Evolutionary conservation across 2,329 filamentous ascomycete genomes (phyloP).

Genomic region (Fusarium sp.): DNA sequence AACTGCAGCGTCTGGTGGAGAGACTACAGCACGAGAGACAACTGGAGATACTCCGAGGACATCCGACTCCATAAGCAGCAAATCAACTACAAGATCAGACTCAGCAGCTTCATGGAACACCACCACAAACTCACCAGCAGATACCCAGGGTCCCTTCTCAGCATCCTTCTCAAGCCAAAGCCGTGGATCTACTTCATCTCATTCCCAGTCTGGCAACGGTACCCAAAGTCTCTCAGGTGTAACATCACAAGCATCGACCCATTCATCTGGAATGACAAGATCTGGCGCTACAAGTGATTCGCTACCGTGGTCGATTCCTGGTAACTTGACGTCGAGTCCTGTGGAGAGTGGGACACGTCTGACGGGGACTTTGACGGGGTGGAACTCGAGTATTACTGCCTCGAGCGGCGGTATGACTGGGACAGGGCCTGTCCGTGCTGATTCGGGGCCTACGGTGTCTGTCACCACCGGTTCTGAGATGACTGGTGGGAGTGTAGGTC

Average conservation of each 20-base stretch:
- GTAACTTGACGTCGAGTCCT: constrained; percentile 15
- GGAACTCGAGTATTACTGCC: constrained; percentile 27
- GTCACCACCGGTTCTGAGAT: not conserved
- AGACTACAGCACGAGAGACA: not conserved
- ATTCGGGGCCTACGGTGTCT: not conserved
- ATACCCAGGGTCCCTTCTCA: not conserved
- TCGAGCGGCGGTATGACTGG: not conserved
- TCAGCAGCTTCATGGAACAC: constrained; percentile 3
- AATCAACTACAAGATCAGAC: not conserved
- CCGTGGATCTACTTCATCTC: not conserved
- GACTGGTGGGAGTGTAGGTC: not conserved
- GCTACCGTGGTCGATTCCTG: constrained; percentile 16
- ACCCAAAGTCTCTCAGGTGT: not conserved
- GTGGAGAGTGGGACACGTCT: constrained; percentile 15
- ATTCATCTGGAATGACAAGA: not conserved
- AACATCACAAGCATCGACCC: not conserved
- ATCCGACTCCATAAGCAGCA: not conserved
- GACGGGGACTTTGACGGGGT: constrained; percentile 3
- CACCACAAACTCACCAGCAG: not conserved
- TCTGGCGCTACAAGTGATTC: constrained; percentile 2
- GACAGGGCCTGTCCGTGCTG: not conserved
- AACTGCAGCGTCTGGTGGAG: not conserved
- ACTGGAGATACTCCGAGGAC: not conserved
- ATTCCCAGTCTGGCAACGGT: not conserved
- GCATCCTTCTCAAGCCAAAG: not conserved